Base-by-base conservation (phyloP, 2,329 filamentous ascomycete species). In the Calonectria honghensis region DNA sequence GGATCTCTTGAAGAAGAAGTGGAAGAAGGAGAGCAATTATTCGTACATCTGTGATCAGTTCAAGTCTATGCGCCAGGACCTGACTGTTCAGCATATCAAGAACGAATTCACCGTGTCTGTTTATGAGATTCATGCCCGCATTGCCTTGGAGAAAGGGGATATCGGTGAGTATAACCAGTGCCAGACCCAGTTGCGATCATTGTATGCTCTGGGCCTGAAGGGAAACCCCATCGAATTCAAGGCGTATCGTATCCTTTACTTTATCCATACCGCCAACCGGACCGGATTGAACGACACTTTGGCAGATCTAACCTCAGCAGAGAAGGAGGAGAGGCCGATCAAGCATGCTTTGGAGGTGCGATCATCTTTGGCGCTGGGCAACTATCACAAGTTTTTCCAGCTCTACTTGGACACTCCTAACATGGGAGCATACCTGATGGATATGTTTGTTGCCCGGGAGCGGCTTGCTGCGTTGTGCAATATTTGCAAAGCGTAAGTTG, bases 121-220 rank as follows among this genome's bases (percentile, higher is more conserved):
- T 63, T 99, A 99, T 86, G 97, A 99, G 88, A 97, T 96, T 76
- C 97, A 99, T 87, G 97, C 96, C 77, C 94, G 97, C 75, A 98
- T 99, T 87, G 97, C 97, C 79, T 90, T 99, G 86, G 96, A 99
- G 87, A 98, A 97, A 91, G 96, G 95, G 87, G 97, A 99, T 90
- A 92, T 98, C 89, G 96, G 97, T 99, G 97, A 99, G 97, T 99
- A 99, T 97, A 99, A 99, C 89, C 97, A 99, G 91, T 99, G 97
- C 87, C 97, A 99, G 89, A 98, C 97, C 82, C 97, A 99, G 88
- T 90, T 99, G 84, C 95, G 95, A 86, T 95, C 94, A 79, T 89
- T 99, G 82, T 98, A 99, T 87, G 92, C 92, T 85, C 92, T 95
- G 88, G 94, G 95, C 79, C 89, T 98, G 84, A 95, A 95, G 83